Evolutionary conservation across 257 asterid species (phyloP), one percentile per base, ranked within the genome.

Genomic region (Cruciata laevipes): DNA sequence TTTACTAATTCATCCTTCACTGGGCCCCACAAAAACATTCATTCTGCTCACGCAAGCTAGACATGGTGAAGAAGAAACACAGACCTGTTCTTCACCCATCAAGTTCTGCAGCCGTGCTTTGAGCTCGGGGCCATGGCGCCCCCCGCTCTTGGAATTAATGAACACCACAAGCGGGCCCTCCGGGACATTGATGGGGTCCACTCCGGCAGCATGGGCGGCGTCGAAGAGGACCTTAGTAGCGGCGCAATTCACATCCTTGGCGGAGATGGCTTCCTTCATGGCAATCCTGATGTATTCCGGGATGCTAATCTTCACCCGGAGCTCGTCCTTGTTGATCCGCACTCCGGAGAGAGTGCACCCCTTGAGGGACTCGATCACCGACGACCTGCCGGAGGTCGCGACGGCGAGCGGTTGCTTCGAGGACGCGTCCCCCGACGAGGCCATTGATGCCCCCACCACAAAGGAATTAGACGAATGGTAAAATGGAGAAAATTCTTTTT

Each of bases 11-110:
- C 42, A 37, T 7, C 42, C 42, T 7, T 3, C 42, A 11, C 11
- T 23, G 63, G 72, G 25, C 9, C 52, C 72, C 64, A 68, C 38
- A 5, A 40, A 24, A 7, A 49, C 27, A 49, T 20, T 47, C 56
- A 47, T 9, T 10, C 69, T 42, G 51, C 51, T 35, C 11, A 33
- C 21, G 30, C 66, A 27, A 2, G 47, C 18, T 21, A 10, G 6
- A 35, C 40, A 65, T 61, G 47, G 49, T 17, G 47, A 31, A 61
- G 3, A 37, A 17, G 9, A n/a, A n/a, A 13, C 2, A 21, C 7
- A 7, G 68, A 93, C 99, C 97, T 93, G 99, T 81, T 93, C 96
- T 76, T 88, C 93, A 21, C 87, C 95, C 97, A 93, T 93, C 81
- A 93, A 91, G 40, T 66, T 85, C 80, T 90, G 85, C 42, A 93